Conservation (phyloP, 768 basidiomycete genomes). For the Serendipita sp. region DNA sequence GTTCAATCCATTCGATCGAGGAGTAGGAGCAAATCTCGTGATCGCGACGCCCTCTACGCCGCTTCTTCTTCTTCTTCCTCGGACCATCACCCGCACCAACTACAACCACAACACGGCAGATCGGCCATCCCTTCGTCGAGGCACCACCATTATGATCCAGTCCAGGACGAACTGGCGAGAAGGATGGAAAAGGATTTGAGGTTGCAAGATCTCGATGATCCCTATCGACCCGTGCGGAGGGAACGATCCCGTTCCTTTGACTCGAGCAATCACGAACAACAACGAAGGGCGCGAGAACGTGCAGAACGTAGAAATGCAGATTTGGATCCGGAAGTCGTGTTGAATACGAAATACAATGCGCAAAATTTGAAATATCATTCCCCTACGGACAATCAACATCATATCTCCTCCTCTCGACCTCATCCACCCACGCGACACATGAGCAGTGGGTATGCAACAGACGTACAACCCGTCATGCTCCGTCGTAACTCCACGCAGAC, state of each 20-base stretch:
- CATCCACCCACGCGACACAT: neutral
- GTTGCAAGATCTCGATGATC: neutral
- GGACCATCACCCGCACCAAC: neutral
- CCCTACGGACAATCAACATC: neutral
- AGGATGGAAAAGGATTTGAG: neutral
- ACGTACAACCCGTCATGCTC: neutral
- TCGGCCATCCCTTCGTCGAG: neutral
- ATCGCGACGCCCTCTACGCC: neutral
- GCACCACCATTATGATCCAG: neutral
- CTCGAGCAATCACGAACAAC: neutral
- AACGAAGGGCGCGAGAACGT: neutral
- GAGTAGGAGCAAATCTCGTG: neutral
- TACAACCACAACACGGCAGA: neutral
- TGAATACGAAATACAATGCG: neutral
- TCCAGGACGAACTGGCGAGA: neutral
- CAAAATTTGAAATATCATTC: neutral
- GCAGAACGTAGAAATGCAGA: neutral
- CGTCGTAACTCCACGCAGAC: neutral
- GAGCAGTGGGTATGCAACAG: neutral
- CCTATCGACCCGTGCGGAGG: neutral
- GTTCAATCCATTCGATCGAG: neutral
- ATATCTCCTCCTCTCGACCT: neutral
- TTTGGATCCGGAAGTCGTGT: neutral
- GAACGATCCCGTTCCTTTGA: neutral
- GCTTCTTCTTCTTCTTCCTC: neutral